Conservation (phyloP, 345 rosid genomes). For the Syzygium aqueum region DNA sequence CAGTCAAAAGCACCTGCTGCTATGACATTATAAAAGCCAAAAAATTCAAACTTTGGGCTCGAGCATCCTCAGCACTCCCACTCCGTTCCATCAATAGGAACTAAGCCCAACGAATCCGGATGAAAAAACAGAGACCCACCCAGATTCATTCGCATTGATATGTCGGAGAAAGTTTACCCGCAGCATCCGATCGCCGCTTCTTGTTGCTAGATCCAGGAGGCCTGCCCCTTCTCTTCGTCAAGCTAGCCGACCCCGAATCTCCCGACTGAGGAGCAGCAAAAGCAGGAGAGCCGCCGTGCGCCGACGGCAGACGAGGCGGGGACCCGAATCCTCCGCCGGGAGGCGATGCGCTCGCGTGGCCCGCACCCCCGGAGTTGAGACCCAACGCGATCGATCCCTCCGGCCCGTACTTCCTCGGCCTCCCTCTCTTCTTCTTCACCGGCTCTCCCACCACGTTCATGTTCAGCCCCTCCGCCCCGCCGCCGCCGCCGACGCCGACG, state of each 20-base stretch:
- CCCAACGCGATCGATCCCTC: constrained; percentile 43
- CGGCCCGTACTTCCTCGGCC: constrained; percentile 68
- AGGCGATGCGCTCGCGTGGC: background rate
- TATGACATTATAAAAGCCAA: background rate
- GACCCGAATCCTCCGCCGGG: background rate
- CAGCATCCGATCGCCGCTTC: constrained; percentile 39
- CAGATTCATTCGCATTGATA: background rate
- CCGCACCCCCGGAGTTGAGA: constrained; percentile 8
- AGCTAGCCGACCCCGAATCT: constrained; percentile 25
- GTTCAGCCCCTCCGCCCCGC: constrained; percentile 12
- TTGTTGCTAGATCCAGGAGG: constrained; percentile 75
- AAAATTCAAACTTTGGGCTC: background rate
- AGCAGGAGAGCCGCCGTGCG: constrained; percentile 10
- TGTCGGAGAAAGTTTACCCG: constrained; percentile 31
- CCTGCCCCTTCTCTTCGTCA: constrained; percentile 70
- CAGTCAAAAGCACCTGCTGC: background rate
- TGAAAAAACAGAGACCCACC: background rate
- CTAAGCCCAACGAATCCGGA: background rate
- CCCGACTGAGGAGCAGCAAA: constrained; percentile 4
- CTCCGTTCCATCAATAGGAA: background rate
- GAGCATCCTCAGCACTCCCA: background rate
- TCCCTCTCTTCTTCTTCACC: constrained; percentile 53
- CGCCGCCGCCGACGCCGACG: background rate
- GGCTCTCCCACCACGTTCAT: constrained; percentile 26
- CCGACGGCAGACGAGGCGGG: background rate